These are phyloP conservation scores for Lophiostoma macrostomum DNA, from an alignment of 495 filamentous ascomycete genomes.

Conservation along the genomic window DNA sequence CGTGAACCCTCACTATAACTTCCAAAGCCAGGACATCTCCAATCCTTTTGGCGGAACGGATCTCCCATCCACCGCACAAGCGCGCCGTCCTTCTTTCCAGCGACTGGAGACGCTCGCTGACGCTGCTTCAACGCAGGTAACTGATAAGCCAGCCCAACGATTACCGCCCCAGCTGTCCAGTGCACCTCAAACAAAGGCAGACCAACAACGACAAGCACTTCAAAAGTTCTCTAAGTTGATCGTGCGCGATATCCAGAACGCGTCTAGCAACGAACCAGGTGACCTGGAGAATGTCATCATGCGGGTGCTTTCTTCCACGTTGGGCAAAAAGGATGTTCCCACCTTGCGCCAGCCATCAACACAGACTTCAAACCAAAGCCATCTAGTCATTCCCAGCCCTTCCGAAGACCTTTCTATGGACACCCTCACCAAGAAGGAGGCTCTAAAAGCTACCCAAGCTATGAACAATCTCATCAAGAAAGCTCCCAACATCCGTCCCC, in stretches of 20 bases:
- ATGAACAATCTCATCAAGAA: slow-evolving; percentile 23
- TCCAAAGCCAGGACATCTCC: background rate
- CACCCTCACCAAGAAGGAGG: slow-evolving; percentile 21
- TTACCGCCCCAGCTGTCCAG: slow-evolving; percentile 12
- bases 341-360: background rate
- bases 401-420: slow-evolving; percentile 1
- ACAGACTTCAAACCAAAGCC: background rate
- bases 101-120: slow-evolving; percentile 11
- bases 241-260: slow-evolving; percentile 11
- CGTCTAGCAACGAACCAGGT: slow-evolving; percentile 1
- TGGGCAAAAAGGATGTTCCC: background rate
- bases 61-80: background rate
- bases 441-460: slow-evolving; percentile 18
- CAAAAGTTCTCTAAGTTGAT: slow-evolving; percentile 25
- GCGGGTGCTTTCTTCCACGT: slow-evolving; percentile 3
- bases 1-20: background rate
- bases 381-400: slow-evolving; percentile 1
- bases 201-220: slow-evolving; percentile 25
- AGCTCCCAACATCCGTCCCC: background rate
- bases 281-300: slow-evolving; percentile 22
- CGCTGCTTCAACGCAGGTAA: slow-evolving; percentile 9
- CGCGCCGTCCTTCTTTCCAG: background rate
- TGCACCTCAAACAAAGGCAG: slow-evolving; percentile 32
- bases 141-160: background rate
- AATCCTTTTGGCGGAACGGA: background rate